These are phyloP conservation scores for Trichosanthes truncata DNA, from an alignment of 306 rosid genomes.

Conservation along the genomic window DNA sequence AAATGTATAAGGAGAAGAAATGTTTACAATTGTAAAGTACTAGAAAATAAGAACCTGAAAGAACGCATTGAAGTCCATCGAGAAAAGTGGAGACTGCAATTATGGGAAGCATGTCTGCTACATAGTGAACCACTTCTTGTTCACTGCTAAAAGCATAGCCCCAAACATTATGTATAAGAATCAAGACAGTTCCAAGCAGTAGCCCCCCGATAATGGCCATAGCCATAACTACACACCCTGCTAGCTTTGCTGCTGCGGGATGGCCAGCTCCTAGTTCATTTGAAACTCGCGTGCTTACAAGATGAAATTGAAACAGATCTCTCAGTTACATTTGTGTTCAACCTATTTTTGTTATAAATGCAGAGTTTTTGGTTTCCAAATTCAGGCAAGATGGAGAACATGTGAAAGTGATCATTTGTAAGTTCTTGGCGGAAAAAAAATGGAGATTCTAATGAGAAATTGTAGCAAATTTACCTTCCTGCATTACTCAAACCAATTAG, in stretches of 20 bases:
- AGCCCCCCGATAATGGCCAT: slow-evolving; percentile 43
- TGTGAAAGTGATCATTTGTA: neutral
- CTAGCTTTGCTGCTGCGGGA: slow-evolving; percentile 45
- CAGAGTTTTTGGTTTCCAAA: neutral
- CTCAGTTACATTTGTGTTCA: neutral
- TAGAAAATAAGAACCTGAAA: slow-evolving; percentile 35
- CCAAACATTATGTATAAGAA: slow-evolving; percentile 55
- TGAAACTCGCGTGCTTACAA: slow-evolving; percentile 55
- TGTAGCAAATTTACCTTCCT: slow-evolving; percentile 35
- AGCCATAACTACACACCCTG: slow-evolving; percentile 35
- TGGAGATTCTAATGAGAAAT: neutral
- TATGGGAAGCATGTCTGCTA: slow-evolving; percentile 54
- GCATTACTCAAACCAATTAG: slow-evolving; percentile 70
- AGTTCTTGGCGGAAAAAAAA: neutral
- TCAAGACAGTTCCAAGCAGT: slow-evolving; percentile 29
- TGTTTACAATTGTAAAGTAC: neutral
- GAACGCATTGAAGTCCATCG: slow-evolving; percentile 62
- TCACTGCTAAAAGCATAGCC: slow-evolving; percentile 56
- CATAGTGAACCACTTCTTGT: slow-evolving; percentile 43
- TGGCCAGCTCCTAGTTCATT: slow-evolving; percentile 71
- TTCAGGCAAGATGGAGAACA: neutral
- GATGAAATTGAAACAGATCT: neutral
- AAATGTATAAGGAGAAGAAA: neutral
- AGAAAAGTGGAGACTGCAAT: slow-evolving; percentile 48
- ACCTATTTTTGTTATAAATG: neutral